Evolutionary conservation across 495 filamentous ascomycete genomes (phyloP).

Genomic region (Penicillium pulvis): DNA sequence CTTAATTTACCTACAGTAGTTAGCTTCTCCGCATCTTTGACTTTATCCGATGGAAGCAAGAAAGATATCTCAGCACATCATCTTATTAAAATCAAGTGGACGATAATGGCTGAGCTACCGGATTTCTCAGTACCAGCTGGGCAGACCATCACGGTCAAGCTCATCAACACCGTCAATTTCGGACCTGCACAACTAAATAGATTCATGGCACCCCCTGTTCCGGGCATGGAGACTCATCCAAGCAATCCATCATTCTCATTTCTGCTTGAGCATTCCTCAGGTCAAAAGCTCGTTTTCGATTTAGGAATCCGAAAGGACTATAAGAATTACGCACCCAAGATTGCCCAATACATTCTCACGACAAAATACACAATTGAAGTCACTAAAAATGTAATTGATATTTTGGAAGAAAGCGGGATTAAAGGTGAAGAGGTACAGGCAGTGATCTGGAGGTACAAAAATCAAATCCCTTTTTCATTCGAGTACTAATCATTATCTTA

Average conservation of each 20-base stretch:
- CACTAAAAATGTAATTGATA: slow-evolving; percentile 8
- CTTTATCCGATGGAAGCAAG: not conserved
- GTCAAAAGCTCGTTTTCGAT: slow-evolving; percentile 21
- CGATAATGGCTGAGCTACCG: slow-evolving; percentile 28
- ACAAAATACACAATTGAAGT: slow-evolving; percentile 3
- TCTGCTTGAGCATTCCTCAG: slow-evolving; percentile 21
- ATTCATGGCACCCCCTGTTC: slow-evolving; percentile 25
- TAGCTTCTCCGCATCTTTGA: too few species aligned
- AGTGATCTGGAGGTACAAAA: slow-evolving; percentile 11
- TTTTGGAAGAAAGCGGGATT: slow-evolving; percentile 9
- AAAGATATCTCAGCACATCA: too few species aligned
- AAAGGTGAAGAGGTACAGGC: slow-evolving; percentile 1
- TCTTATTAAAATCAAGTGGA: too few species aligned
- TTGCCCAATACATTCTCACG: not conserved
- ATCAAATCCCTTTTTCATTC: not conserved
- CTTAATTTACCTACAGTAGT: too few species aligned
- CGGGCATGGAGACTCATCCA: slow-evolving; percentile 20
- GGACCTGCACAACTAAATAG: slow-evolving; percentile 23
- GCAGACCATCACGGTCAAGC: slow-evolving; percentile 18
- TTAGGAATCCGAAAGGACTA: slow-evolving; percentile 14
- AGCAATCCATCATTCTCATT: slow-evolving; percentile 24
- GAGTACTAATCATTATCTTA: not conserved
- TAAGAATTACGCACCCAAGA: slow-evolving; percentile 7
- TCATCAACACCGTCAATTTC: slow-evolving; percentile 26
- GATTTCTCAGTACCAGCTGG: slow-evolving; percentile 40